phyloP scores from a whole-genome alignment of 257 asterid genomes.

The Echium plantagineum region DNA sequence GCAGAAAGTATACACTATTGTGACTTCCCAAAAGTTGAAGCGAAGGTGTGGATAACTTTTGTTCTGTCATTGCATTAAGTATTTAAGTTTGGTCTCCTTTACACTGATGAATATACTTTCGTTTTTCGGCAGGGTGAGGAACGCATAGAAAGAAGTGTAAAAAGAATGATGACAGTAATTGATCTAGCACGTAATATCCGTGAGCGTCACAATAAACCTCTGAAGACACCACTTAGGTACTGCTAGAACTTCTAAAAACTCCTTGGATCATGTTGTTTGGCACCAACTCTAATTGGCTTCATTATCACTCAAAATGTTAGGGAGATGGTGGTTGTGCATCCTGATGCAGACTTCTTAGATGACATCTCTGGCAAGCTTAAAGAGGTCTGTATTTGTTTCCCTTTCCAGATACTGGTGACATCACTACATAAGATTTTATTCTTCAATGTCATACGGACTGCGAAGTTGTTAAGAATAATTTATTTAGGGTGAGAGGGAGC shows the following conservation, averaged over 20 bases:
- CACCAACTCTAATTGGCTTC: background rate
- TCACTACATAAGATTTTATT: background rate
- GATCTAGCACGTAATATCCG: constrained; percentile 92
- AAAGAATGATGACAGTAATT: constrained; percentile 73
- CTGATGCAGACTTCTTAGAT: constrained; percentile 70
- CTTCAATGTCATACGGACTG: no score
- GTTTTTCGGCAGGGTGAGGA: constrained; percentile 38
- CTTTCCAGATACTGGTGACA: background rate
- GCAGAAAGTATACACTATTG: constrained; percentile 94
- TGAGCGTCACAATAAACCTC: constrained; percentile 89
- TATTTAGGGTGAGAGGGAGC: no score
- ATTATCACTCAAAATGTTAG: constrained; percentile 16
- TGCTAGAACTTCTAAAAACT: background rate
- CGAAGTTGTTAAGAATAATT: no score
- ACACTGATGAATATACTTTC: background rate
- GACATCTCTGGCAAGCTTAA: constrained; percentile 70
- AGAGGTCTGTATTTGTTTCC: constrained; percentile 24
- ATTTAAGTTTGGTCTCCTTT: constrained; percentile 2
- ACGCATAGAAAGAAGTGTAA: constrained; percentile 86
- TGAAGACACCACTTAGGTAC: constrained; percentile 64
- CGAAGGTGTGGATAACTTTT: constrained; percentile 24
- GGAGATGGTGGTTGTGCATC: constrained; percentile 93
- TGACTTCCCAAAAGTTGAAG: constrained; percentile 77
- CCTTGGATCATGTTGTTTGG: background rate
- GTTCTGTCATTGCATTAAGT: background rate